Evolutionary conservation across 225 moss, liverwort and hornwort genomes (phyloP).

Genomic region (Marchantia polymorpha): DNA sequence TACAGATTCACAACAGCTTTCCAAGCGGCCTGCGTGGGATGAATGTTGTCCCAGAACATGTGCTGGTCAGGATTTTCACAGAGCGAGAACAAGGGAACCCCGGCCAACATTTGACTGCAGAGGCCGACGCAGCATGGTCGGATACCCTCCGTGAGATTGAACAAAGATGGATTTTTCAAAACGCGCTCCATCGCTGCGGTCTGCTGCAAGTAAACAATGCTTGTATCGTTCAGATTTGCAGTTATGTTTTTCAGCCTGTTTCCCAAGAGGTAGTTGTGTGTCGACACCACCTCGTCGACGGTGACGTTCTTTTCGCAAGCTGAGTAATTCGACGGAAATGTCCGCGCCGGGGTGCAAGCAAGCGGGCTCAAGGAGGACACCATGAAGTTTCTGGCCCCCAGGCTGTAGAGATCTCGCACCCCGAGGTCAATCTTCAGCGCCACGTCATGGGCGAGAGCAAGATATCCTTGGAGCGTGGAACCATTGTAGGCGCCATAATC

Average conservation of each 20-base stretch:
- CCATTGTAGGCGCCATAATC: constrained; percentile 9
- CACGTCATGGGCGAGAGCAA: background rate
- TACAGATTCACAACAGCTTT: no score
- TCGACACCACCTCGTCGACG: background rate
- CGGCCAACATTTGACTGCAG: no score
- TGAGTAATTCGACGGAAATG: background rate
- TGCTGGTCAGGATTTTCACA: no score
- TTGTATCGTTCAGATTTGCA: background rate
- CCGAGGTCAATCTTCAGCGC: background rate
- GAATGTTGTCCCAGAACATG: no score
- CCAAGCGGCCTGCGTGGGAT: no score
- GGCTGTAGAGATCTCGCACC: background rate
- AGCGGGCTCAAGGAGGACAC: background rate
- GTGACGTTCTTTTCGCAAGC: background rate
- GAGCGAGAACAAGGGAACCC: no score
- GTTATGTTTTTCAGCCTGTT: background rate
- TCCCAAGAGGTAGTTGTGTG: background rate
- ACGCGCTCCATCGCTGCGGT: background rate
- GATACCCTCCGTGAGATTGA: no score
- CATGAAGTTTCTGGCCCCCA: constrained; percentile 6
- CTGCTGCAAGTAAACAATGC: background rate
- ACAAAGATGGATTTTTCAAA: no score
- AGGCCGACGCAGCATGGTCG: no score
- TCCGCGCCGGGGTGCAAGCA: background rate
- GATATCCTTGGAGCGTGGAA: background rate